A percentile compares a stretch with the other conserved stretches of the same genome.
Conservation (phyloP, 352 stramenopile genomes). For the Pythium rishiriense region DNA sequence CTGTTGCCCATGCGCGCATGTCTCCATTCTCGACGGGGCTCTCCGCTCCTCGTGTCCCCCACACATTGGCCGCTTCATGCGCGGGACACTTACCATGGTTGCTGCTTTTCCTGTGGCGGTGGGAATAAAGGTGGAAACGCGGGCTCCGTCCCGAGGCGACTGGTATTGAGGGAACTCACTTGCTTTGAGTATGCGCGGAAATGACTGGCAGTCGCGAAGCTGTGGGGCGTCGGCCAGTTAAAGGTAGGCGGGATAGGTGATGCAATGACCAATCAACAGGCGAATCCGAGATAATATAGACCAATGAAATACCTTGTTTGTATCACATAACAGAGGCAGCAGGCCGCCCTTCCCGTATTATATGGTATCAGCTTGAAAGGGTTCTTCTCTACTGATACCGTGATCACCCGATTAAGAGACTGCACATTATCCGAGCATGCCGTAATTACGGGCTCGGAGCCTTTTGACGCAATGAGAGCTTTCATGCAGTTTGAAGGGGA, state of each 20-base stretch:
- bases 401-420: conserved; percentile 4
- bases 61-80: background rate
- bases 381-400: background rate
- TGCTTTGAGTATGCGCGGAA: conserved; percentile 68
- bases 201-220: conserved; percentile 82
- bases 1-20: background rate
- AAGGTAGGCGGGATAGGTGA: conserved; percentile 23
- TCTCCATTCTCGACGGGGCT: background rate
- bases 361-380: conserved; percentile 3
- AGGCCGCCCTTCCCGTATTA: background rate
- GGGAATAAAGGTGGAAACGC: conserved; percentile 69
- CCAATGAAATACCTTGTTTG: conserved; percentile 3
- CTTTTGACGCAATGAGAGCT: conserved; percentile 21
- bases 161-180: conserved; percentile 47
- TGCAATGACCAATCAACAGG: conserved; percentile 31
- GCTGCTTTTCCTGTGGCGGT: conserved; percentile 86
- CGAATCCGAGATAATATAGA: conserved; percentile 23
- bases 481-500: conserved; percentile 32
- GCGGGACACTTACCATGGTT: conserved; percentile 64
- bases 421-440: background rate
- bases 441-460: conserved; percentile 14
- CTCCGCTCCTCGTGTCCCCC: background rate
- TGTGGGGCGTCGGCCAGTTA: conserved; percentile 40
- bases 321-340: conserved; percentile 6
- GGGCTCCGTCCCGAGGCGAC: conserved; percentile 28